Evolutionary conservation across 208 protist species (phyloP), one percentile per base, ranked within the genome.

Genomic region (Phytomonas sp.): DNA sequence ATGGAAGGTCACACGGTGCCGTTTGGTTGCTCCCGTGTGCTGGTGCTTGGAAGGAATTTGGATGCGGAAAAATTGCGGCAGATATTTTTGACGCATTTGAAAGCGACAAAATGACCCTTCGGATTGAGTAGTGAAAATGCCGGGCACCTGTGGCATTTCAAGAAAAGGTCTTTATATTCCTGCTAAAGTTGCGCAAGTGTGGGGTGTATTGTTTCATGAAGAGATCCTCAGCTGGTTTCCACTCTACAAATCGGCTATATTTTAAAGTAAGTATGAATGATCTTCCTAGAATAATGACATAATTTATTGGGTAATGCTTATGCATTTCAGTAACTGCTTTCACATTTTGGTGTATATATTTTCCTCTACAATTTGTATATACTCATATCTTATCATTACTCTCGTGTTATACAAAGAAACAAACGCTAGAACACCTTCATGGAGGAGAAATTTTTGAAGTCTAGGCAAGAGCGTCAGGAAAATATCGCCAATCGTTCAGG

Each of bases 1-100:
- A 95, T 95, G 91, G 88, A 82, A 36, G 87, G 86, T 4, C 74
- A 84, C 61, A 90, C 71, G 26, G 82, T 93, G 26, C 86, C 90
- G 1, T 65, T 85, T 5, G 81, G 88, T 23, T 92, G 86, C 76
- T 82, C 80, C 1, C 83, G 90, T 16, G 83, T 75, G 8, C 79
- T 95, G 26, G 78, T 95, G 31, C 73, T 95, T 11, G 90, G 90
- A 8, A 88, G 86, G 60, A 32, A 70, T 31, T 74, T 95, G 8
- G 76, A 93, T 59, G 79, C 78, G 69, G 72, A 72, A 33, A 84
- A 87, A 40, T 60, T 95, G 60, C 64, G 86, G 16, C 63, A 59
- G 52, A 83, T 95, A 56, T 92, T 95, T 66, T 33, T 82, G 7
- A 40, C 65, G n/a, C 82, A 88, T 66, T 67, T 95, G 75, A 80